Evolutionary conservation across 768 basidiomycete genomes (phyloP).

Genomic region (Peribolospora kevripleyi): DNA sequence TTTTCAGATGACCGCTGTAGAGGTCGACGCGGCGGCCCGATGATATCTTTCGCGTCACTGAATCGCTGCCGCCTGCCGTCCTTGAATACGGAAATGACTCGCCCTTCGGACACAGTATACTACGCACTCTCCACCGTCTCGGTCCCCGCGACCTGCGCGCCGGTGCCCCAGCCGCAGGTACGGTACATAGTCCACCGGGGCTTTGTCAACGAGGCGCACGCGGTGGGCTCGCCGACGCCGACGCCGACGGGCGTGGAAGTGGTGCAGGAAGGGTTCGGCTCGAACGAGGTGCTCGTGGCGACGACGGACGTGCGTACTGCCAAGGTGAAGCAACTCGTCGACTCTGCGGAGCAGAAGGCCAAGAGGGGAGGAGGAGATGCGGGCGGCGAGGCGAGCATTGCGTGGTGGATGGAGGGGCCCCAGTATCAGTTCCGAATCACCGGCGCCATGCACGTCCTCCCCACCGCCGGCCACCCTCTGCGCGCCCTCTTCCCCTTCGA

Average conservation of each 20-base stretch:
- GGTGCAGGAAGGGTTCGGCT: background rate
- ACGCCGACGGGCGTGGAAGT: conserved; percentile 4
- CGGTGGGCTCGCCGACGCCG: background rate
- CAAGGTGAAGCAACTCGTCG: no score
- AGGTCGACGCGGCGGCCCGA: no score
- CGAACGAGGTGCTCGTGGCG: conserved; percentile 8
- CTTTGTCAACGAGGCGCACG: conserved; percentile 8
- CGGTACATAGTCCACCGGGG: conserved; percentile 11
- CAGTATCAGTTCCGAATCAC: conserved; percentile 50
- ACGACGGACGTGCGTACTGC: background rate
- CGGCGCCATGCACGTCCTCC: conserved; percentile 34
- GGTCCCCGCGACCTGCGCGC: background rate
- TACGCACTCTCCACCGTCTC: conserved; percentile 6
- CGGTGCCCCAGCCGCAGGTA: background rate
- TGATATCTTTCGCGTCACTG: no score
- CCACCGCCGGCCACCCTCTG: conserved; percentile 25
- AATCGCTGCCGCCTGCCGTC: no score
- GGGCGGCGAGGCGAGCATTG: conserved; percentile 24
- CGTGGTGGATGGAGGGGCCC: conserved; percentile 47
- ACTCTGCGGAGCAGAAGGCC: conserved; percentile 4
- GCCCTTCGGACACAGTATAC: conserved; percentile 1
- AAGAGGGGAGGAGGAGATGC: background rate
- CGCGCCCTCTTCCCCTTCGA: conserved; percentile 19
- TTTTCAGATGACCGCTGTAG: no score
- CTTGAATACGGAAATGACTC: no score